phyloP scores from a whole-genome alignment of 371 early-diverging fungal genomes.

The Mucor sp. region DNA sequence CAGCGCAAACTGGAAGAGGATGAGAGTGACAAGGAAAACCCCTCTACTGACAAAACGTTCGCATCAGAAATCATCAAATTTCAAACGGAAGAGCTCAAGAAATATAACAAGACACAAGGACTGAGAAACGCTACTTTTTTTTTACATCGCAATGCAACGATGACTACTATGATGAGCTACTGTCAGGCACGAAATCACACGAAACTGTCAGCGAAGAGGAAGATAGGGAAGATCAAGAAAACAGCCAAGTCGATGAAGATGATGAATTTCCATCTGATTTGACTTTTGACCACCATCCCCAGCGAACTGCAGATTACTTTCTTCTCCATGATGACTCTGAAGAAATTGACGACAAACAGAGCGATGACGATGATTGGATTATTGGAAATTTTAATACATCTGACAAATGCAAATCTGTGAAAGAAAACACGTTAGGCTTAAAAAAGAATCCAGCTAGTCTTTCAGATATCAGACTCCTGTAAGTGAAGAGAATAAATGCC shows the following conservation, averaged over 20 bases:
- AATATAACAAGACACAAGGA: slow-evolving; percentile 10
- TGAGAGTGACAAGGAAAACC: no score
- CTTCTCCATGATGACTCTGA: slow-evolving; percentile 12
- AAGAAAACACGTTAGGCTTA: slow-evolving; percentile 13
- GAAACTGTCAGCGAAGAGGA: slow-evolving; percentile 5
- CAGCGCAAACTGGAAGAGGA: no score
- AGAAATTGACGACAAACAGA: background rate
- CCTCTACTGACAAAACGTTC: slow-evolving; percentile 9
- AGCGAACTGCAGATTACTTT: slow-evolving; percentile 13
- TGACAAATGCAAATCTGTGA: slow-evolving; percentile 19
- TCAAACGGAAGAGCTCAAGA: slow-evolving; percentile 8
- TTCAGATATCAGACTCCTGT: slow-evolving; percentile 20
- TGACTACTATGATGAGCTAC: slow-evolving; percentile 15
- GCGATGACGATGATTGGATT: slow-evolving; percentile 17
- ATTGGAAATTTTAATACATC: slow-evolving; percentile 16
- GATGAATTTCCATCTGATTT: slow-evolving; percentile 14
- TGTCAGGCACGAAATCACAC: slow-evolving; percentile 15
- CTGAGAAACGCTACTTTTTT: slow-evolving; percentile 10
- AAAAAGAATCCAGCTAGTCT: slow-evolving; percentile 19
- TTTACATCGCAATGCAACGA: slow-evolving; percentile 15
- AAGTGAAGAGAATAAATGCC: slow-evolving; percentile 10
- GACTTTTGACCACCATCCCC: slow-evolving; percentile 12
- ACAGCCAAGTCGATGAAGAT: slow-evolving; percentile 5
- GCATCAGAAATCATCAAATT: slow-evolving; percentile 10
- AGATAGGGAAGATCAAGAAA: background rate